Conservation (phyloP, 2,329 filamentous ascomycete genomes). For the Epichloe uncinata region DNA sequence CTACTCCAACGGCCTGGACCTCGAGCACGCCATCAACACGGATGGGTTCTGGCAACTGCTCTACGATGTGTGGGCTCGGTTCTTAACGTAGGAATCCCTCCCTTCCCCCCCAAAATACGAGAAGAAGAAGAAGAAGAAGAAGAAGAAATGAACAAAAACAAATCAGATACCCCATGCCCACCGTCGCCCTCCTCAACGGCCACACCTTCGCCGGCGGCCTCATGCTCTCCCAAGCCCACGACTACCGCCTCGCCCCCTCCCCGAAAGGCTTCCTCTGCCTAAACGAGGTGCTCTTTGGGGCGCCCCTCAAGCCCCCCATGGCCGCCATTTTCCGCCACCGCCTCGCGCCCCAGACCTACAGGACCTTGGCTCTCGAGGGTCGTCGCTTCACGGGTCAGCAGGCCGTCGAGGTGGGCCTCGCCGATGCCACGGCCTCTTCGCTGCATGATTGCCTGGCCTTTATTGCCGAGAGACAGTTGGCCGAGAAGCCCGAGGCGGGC, state of each 20-base stretch:
- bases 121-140: not conserved
- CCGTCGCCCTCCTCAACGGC: conserved; percentile 64
- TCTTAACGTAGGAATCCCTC: conserved; percentile 24
- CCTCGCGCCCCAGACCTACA: conserved; percentile 40
- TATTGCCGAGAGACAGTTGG: conserved; percentile 44
- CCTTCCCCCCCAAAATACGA: not conserved
- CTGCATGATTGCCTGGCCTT: conserved; percentile 49
- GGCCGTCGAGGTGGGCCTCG: conserved; percentile 52
- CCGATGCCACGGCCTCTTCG: conserved; percentile 45
- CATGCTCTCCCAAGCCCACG: conserved; percentile 61
- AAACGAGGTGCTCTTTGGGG: conserved; percentile 71
- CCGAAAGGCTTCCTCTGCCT: conserved; percentile 60
- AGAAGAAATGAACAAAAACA: conserved; percentile 45
- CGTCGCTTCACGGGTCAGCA: conserved; percentile 49
- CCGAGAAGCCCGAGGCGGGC: conserved; percentile 47
- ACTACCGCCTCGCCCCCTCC: conserved; percentile 68
- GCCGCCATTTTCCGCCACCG: conserved; percentile 62
- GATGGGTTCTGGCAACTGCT: conserved; percentile 50
- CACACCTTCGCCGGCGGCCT: conserved; percentile 74
- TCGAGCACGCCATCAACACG: conserved; percentile 48
- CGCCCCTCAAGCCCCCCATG: conserved; percentile 67
- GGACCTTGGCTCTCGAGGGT: conserved; percentile 60
- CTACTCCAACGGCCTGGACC: conserved; percentile 73
- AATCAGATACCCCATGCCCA: conserved; percentile 65
- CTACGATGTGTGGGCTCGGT: conserved; percentile 50